Evolutionary conservation across 2,329 filamentous ascomycete genomes (phyloP).

Genomic region (Botrytis galanthina): DNA sequence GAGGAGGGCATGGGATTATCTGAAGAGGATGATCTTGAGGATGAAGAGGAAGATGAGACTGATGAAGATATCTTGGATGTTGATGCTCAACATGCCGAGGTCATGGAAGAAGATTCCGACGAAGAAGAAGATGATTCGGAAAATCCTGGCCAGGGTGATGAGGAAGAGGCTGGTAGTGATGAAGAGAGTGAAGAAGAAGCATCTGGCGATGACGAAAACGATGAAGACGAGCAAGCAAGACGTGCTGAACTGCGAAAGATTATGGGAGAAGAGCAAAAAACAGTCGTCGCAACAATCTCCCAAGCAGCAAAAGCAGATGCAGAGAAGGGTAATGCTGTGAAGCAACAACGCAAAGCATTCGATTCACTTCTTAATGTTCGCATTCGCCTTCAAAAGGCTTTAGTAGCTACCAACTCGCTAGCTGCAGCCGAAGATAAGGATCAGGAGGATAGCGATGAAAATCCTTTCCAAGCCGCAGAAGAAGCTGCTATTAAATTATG

Average conservation of each 20-base stretch:
- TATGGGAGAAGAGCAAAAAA: slow-evolving; percentile 66
- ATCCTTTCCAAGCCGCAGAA: slow-evolving; percentile 74
- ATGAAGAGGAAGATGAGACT: slow-evolving; percentile 31
- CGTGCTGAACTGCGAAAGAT: slow-evolving; percentile 64
- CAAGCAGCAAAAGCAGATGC: slow-evolving; percentile 72
- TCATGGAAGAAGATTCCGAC: slow-evolving; percentile 36
- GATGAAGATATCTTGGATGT: slow-evolving; percentile 39
- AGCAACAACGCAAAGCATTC: slow-evolving; percentile 79
- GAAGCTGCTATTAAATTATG: slow-evolving; percentile 81
- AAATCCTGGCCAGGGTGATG: slow-evolving; percentile 37
- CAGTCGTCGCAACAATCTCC: slow-evolving; percentile 57
- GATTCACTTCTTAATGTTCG: slow-evolving; percentile 85
- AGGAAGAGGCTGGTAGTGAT: slow-evolving; percentile 34
- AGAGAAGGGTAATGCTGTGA: slow-evolving; percentile 82
- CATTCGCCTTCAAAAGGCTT: slow-evolving; percentile 88
- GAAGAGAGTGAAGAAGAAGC: slow-evolving; percentile 39
- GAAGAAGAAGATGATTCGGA: slow-evolving; percentile 35
- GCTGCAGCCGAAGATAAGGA: slow-evolving; percentile 46
- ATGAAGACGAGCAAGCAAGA: slow-evolving; percentile 38
- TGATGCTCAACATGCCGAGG: slow-evolving; percentile 36
- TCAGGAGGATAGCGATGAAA: slow-evolving; percentile 39
- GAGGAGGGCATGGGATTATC: slow-evolving; percentile 39
- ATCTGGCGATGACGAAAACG: slow-evolving; percentile 32
- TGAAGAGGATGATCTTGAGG: slow-evolving; percentile 23
- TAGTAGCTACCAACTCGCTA: slow-evolving; percentile 79